Base-by-base conservation (phyloP, 2,329 filamentous ascomycete species). In the Annulohypoxylon truncatum region DNA sequence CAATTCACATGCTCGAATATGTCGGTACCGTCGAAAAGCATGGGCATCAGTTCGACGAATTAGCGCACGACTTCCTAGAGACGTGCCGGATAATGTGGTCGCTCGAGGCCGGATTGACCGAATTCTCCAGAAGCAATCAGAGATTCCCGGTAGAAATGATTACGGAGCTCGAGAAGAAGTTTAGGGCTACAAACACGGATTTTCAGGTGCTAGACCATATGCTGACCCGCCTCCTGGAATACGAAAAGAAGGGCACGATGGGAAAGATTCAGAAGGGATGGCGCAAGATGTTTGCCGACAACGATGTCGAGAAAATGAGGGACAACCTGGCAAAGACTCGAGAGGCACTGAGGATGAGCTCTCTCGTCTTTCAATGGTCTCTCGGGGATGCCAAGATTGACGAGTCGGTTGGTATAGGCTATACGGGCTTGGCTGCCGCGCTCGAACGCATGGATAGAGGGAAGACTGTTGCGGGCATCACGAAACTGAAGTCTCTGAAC, bases 61-160 rank as follows among this genome's bases (percentile, higher is more conserved):
- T 92, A 18, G 88, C 89, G 8, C 84, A 85, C 66, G 88, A 90
- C 68, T 91, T 92, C 73, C 83, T 92, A 62, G 89, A 91, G 60
- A 86, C 88, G 4, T 90, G 87, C 75, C 85, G 88, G 57, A 85
- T 89, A 42, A 81, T 92, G 42, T 90, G 89, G 82, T 85, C 87
- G n/a, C 88, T 92, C 66, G 89, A 91, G 76, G 85, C 87, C 20
- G 90, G 90, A 4, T 82, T 92, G 56, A 77, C 79, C n/a, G 85
- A 88, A 71, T 84, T 82, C 46, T 77, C 81, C 28, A 81, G 82
- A 40, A 82, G 81, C 18, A 79, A 80, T 13, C 85, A 86, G 68
- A 79, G 82, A 13, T 82, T 91, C 15, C 87, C 89, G 0, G 72
- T 78, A 3, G 89, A 91, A 59, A 85, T 91, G 76, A 81, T 86